Percentiles rank a stretch among this genome's conserved stretches.
Conservation (phyloP, 2,329 filamentous ascomycete species). For the Aspergillus brasiliensis region DNA sequence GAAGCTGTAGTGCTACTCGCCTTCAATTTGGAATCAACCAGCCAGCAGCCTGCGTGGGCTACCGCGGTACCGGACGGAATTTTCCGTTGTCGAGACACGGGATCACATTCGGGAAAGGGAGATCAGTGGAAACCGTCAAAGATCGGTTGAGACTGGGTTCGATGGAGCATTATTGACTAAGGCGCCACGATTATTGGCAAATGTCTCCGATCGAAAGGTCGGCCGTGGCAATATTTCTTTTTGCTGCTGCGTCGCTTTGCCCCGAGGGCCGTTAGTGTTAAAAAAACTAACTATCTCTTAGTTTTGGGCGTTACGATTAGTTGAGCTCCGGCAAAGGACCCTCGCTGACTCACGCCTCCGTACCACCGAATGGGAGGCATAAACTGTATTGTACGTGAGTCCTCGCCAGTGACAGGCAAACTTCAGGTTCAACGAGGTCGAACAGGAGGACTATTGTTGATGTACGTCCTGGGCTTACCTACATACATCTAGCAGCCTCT, state of each 20-base stretch:
- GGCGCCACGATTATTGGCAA: conserved; percentile 13
- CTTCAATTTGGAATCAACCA: too few relatives aligned
- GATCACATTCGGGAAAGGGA: conserved; percentile 23
- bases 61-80: conserved; percentile 24
- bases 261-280: neutral
- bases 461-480: conserved; percentile 8
- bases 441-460: neutral
- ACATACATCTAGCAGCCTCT: conserved; percentile 6
- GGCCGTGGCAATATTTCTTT: conserved; percentile 21
- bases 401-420: neutral
- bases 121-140: conserved; percentile 28
- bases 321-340: neutral
- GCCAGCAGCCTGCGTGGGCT: neutral
- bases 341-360: neutral
- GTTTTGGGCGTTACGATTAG: too few relatives aligned
- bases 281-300: neutral
- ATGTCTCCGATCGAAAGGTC: conserved; percentile 12
- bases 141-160: conserved; percentile 20
- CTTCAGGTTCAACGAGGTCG: neutral
- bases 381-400: neutral
- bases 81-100: conserved; percentile 23
- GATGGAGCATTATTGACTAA: conserved; percentile 11
- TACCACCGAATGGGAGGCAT: neutral
- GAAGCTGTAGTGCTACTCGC: too few relatives aligned
- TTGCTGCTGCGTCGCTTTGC: neutral